These are phyloP conservation scores for Pseudogymnoascus sp. DNA, from an alignment of 2,329 filamentous ascomycete genomes.

Conservation along the genomic window DNA sequence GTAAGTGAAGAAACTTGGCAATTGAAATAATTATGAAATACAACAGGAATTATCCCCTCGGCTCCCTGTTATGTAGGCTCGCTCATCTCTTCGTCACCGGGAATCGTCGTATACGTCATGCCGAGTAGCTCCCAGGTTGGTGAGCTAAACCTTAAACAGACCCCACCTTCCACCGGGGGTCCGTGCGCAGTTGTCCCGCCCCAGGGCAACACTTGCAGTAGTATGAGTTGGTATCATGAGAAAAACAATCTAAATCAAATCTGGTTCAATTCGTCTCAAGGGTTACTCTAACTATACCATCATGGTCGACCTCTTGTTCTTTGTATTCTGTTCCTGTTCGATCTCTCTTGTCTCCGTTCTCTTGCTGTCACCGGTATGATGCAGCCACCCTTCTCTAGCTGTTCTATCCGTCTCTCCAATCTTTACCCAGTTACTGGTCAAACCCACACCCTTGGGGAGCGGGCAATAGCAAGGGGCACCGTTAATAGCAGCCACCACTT, in stretches of 20 bases:
- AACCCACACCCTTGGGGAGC: too few relatives aligned
- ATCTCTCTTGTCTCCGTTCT: too few relatives aligned
- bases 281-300: too few relatives aligned
- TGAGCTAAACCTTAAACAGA: constrained; percentile 6
- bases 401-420: too few relatives aligned
- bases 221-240: not conserved
- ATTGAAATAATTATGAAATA: not conserved
- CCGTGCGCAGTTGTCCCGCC: not conserved
- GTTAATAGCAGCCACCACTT: too few relatives aligned
- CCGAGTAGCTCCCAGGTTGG: not conserved
- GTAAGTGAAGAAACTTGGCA: not conserved
- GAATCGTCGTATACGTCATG: not conserved
- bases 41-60: not conserved
- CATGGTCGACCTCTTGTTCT: too few relatives aligned
- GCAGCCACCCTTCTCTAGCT: too few relatives aligned
- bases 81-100: not conserved
- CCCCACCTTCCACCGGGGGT: not conserved
- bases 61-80: not conserved
- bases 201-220: not conserved
- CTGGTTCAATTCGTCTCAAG: too few relatives aligned
- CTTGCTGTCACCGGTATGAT: too few relatives aligned
- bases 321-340: too few relatives aligned
- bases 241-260: not conserved
- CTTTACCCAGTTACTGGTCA: too few relatives aligned
- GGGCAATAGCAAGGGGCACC: too few relatives aligned